Evolutionary conservation across 163 green algal species (phyloP), one percentile per base, ranked within the genome.

Genomic region (Chlorella variabilis): DNA sequence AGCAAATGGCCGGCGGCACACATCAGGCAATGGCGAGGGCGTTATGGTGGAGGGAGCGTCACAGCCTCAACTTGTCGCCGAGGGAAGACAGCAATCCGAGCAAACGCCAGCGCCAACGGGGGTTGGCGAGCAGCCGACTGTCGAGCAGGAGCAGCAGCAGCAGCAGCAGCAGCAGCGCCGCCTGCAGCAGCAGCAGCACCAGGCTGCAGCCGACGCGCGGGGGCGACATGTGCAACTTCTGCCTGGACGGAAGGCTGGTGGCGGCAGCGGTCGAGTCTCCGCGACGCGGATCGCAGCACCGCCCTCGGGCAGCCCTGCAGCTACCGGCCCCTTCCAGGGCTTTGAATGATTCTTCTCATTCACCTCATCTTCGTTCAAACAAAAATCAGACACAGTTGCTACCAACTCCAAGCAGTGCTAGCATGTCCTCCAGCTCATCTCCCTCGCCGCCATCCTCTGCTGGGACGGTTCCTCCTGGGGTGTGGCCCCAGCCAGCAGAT

Each of bases 141-240:
- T 29, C 2, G 54, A 51, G 0, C 51, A 29, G 49, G 48, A 38
- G 36, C 1, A 31, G 34, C 31, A 20, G 20, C 31, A 58, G 54
- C 34, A 65, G 48, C 20, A 49, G 70, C 39, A 45, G 20, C 48
- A 54, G 3, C 45, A 45, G 48, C 48, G 36, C 2, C 45, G 6
- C 27, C 48, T 45, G 18, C 45, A 42, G 51, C 15, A 68, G 36
- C 42, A 49, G 45, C 71, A 78, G 71, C 71, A 29, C 34, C 36
- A 42, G 51, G 23, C 9, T 11, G 71, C 71, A 17, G 51, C 36
- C 1, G 54, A 39, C 9, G 71, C 71, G 9, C 71, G 71, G 8
- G 56, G 51, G 34, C 51, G 71, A 36, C 71, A 78, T 25, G 71
- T 78, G 51, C 51, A 68, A 51, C 54, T 78, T 23, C 61, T 41